A percentile compares a stretch with the other conserved stretches of the same genome.
Conservation (phyloP, 345 rosid species). For the Syzygium grande region DNA sequence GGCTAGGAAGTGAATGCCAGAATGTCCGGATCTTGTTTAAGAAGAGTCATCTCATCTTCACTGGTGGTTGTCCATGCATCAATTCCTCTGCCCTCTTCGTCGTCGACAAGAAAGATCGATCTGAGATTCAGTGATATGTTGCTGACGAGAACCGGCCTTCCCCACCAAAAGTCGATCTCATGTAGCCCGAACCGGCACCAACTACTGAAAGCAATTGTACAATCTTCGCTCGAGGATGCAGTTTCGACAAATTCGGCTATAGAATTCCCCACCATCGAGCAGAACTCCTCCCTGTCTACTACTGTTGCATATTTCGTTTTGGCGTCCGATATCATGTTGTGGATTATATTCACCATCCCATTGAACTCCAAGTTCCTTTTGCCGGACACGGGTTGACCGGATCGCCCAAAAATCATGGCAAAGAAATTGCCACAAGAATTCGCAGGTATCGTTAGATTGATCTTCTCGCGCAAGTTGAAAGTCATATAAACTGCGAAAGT, state of each 20-base stretch:
- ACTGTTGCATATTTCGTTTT: not conserved
- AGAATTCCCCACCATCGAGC: not conserved
- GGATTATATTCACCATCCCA: not conserved
- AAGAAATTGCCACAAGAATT: not conserved
- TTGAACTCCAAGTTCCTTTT: not conserved
- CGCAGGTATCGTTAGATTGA: not conserved
- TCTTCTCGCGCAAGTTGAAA: not conserved
- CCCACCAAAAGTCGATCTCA: constrained; percentile 50
- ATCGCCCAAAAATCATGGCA: not conserved
- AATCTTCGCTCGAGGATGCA: not conserved
- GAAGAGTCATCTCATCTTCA: not conserved
- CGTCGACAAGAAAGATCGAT: constrained; percentile 24
- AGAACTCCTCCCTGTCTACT: not conserved
- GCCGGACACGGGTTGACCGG: not conserved
- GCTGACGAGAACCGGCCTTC: constrained; percentile 33
- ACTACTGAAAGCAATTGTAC: constrained; percentile 17
- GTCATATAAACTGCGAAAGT: not conserved
- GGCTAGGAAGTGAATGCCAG: not conserved
- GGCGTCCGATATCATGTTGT: not conserved
- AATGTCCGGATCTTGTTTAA: not conserved
- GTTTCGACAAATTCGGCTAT: not conserved
- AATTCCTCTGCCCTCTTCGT: constrained; percentile 22
- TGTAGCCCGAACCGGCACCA: constrained; percentile 26
- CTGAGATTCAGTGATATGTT: constrained; percentile 16
- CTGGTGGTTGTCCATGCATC: constrained; percentile 41